phyloP scores from a whole-genome alignment of 2,329 filamentous ascomycete species.

The Pseudocercospora musae region DNA sequence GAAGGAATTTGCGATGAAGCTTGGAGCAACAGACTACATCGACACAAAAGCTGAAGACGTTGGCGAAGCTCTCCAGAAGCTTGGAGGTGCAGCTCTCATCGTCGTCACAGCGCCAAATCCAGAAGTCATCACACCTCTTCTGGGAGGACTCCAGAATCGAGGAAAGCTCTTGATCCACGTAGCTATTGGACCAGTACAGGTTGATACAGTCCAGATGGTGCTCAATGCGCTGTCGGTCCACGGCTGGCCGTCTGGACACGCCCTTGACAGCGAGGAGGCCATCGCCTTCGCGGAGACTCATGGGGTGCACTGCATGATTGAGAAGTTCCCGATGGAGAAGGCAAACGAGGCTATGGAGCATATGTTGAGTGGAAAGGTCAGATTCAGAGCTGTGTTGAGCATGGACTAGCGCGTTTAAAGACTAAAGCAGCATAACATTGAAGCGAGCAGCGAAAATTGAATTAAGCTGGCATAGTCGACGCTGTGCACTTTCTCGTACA shows the following conservation, averaged over 20 bases:
- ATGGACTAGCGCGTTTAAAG: conserved; percentile 38
- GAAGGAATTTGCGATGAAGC: conserved; percentile 51
- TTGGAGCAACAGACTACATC: conserved; percentile 58
- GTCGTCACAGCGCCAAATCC: conserved; percentile 62
- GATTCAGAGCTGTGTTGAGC: conserved; percentile 52
- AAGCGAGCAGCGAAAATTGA: too few species aligned
- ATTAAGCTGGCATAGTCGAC: too few species aligned
- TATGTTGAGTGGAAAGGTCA: conserved; percentile 49
- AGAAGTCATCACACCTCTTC: conserved; percentile 52
- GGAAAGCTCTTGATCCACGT: conserved; percentile 63
- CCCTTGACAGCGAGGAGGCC: conserved; percentile 52
- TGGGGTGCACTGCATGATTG: conserved; percentile 51
- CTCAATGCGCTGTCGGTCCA: conserved; percentile 47
- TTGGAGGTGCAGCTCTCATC: conserved; percentile 62
- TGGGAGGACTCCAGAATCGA: conserved; percentile 51
- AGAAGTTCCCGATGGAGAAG: conserved; percentile 52
- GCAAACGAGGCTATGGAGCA: conserved; percentile 50
- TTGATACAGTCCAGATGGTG: conserved; percentile 46
- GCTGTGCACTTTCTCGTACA: too few species aligned
- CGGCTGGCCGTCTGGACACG: conserved; percentile 54
- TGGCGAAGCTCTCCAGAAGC: conserved; percentile 48
- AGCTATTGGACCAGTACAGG: conserved; percentile 44
- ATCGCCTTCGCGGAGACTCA: conserved; percentile 50
- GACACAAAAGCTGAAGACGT: conserved; percentile 52
- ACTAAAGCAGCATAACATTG: neutral